Conservation (phyloP, 2,329 filamentous ascomycete species). For the Aspergillus chevalieri region DNA sequence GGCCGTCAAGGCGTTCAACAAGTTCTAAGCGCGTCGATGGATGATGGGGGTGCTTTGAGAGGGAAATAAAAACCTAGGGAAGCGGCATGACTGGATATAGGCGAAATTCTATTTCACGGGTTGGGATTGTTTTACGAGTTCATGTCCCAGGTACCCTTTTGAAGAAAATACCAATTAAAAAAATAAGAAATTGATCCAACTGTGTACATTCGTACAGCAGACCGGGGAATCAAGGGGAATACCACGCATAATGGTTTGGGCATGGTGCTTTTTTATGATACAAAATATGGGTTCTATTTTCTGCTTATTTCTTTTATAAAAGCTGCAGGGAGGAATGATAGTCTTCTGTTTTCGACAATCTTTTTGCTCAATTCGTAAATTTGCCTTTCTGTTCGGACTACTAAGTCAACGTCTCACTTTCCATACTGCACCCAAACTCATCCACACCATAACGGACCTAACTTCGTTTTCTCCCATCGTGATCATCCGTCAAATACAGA, state of each 20-base stretch:
- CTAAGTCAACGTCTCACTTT: too few species aligned
- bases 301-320: conserved; percentile 1
- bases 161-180: conserved; percentile 36
- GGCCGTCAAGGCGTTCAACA: conserved; percentile 94
- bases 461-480: too few species aligned
- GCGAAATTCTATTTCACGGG: conserved; percentile 27
- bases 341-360: too few species aligned
- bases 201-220: conserved; percentile 21
- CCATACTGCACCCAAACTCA: too few species aligned
- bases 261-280: conserved; percentile 11
- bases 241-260: conserved; percentile 9
- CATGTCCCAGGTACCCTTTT: conserved; percentile 37
- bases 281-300: conserved; percentile 9
- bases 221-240: conserved; percentile 7
- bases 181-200: conserved; percentile 34
- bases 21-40: conserved; percentile 68
- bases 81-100: conserved; percentile 34
- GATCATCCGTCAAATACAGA: too few species aligned
- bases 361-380: too few species aligned
- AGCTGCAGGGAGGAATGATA: background rate
- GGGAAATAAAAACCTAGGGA: conserved; percentile 28
- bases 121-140: conserved; percentile 37
- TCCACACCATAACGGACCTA: too few species aligned
- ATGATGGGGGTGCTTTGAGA: conserved; percentile 25
- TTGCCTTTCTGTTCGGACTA: too few species aligned